Conservation (phyloP, 345 rosid species). For the Gossypium thurberi region DNA sequence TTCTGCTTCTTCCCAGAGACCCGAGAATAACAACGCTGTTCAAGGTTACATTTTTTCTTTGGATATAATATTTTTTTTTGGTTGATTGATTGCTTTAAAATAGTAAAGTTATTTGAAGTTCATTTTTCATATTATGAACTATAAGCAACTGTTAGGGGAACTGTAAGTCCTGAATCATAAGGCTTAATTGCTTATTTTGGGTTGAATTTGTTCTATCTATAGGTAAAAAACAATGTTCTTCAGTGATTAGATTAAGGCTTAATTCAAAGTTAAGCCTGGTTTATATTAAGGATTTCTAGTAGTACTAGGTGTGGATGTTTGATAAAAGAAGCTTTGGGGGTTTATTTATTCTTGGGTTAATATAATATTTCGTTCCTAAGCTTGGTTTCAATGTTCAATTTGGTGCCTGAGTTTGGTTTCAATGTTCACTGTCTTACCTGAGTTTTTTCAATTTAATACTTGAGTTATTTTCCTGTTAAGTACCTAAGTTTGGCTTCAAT, state of each 20-base stretch:
- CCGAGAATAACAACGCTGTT: constrained; percentile 31
- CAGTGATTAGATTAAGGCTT: neutral
- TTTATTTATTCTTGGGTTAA: no score
- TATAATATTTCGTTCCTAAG: neutral
- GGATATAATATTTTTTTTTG: neutral
- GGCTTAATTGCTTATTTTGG: neutral
- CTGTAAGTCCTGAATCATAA: neutral
- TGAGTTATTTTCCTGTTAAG: no score
- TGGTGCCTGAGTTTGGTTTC: no score
- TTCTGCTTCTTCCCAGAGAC: constrained; percentile 68
- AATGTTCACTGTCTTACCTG: no score
- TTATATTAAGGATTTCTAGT: no score
- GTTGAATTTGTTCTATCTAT: neutral
- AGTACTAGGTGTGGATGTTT: no score
- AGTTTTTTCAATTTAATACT: no score
- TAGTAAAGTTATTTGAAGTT: neutral
- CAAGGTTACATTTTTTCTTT: constrained; percentile 16
- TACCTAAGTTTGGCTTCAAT: no score
- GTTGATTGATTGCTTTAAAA: neutral
- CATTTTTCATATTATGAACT: neutral
- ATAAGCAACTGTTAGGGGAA: neutral
- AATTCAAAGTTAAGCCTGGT: neutral
- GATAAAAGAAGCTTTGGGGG: no score
- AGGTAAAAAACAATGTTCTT: neutral
- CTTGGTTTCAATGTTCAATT: neutral